Base-by-base conservation (phyloP, 805 yeast genomes). In the Candida corydali region DNA sequence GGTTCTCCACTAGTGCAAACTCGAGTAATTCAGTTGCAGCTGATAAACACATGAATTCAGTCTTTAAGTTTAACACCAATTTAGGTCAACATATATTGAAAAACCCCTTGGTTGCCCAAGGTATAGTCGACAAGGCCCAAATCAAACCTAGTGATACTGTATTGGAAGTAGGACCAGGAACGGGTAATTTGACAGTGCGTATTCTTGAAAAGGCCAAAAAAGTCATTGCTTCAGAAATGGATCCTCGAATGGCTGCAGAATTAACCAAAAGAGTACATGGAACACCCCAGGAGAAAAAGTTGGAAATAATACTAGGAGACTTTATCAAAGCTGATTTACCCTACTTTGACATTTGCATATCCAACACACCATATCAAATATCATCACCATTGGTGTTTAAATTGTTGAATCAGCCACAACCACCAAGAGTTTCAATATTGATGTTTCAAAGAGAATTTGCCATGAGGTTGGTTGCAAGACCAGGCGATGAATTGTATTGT, bases 191-290 rank as follows among this genome's bases (percentile, higher is more conserved):
- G 63, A 93, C 98, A 0, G 95, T 91, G 25, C 73, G 94, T 43
- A 93, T 93, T 25, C 63, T 93, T 38, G 97, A 91, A 50, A 83
- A 88, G 59, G 98, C 97, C 0, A 73, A 86, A 39, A 88, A 86
- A 50, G 97, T 91, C n/a, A 76, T 86, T 32, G 98, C 98, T 0
- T 93, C 86, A 37, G 98, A 93, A 66, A 89, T 89, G 87, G 98
- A 93, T 65, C 98, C 98, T n/a, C 73, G 97, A 65, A 93, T 93
- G 98, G 98, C 98, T 2, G 98, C 98, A 0, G 98, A 93, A 62
- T 71, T 93, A 51, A 87, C 97, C 8, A 93, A 93, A 60, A 82
- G 98, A 69, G 98, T 93, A 11, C 96, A 87, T 53, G 97, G 97
- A 9, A 91, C 94, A n/a, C 89, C 96, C 1, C 82, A 76, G 38